These are phyloP conservation scores for Xylariaceae sp. DNA, from an alignment of 2,329 filamentous ascomycete species.

Conservation along the genomic window DNA sequence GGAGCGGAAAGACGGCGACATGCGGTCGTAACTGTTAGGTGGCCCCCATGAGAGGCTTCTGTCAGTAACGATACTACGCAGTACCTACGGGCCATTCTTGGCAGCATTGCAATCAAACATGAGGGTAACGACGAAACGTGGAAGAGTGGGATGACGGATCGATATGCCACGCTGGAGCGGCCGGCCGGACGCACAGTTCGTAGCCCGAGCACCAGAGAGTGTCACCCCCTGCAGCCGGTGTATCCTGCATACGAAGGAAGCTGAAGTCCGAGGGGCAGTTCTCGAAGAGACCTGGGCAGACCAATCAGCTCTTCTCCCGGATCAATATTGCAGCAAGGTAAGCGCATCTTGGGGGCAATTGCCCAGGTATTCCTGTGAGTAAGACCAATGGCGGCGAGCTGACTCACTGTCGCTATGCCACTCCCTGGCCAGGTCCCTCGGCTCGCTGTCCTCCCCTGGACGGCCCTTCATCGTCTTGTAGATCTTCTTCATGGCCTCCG, in stretches of 20 bases:
- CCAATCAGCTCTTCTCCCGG: background rate
- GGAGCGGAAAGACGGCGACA: slow-evolving; percentile 37
- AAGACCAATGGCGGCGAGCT: background rate
- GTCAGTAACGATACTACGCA: background rate
- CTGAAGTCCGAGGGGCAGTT: slow-evolving; percentile 25
- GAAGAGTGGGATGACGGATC: no score
- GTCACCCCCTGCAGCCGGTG: slow-evolving; percentile 26
- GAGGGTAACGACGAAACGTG: no score
- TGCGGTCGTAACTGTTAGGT: slow-evolving; percentile 34
- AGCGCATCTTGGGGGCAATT: background rate
- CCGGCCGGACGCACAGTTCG: slow-evolving; percentile 26
- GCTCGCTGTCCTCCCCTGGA: slow-evolving; percentile 16
- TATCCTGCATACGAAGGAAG: slow-evolving; percentile 25
- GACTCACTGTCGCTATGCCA: slow-evolving; percentile 28
- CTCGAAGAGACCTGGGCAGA: slow-evolving; percentile 20
- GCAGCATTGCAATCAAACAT: no score
- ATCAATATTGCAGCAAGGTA: background rate
- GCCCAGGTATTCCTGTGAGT: background rate
- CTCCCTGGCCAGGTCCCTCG: slow-evolving; percentile 24
- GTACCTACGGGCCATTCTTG: background rate
- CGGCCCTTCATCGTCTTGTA: slow-evolving; percentile 29
- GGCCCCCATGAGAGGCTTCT: no score
- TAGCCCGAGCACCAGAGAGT: slow-evolving; percentile 36
- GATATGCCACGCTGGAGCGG: no score
- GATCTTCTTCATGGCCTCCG: slow-evolving; percentile 26